Evolutionary conservation across 805 yeast genomes (phyloP), one percentile per base, ranked within the genome.

Genomic region (Trichomonascus vanleenenianus): DNA sequence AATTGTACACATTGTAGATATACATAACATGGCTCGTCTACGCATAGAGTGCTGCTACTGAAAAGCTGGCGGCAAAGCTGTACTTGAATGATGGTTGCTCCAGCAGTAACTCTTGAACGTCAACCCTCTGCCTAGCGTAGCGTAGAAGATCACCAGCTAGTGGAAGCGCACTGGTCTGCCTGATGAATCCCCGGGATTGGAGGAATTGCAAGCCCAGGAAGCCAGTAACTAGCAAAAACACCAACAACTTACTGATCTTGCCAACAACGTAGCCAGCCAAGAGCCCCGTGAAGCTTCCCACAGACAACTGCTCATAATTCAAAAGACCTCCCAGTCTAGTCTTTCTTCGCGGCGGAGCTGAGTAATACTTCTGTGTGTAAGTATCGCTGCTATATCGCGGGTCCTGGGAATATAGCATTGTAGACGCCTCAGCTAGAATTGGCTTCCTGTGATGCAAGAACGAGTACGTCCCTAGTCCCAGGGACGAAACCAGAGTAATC

Each of bases 221-320:
- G 32, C 69, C 56, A 1, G 78, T 66, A n/a, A 78, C 64, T 1
- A 78, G 58, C 35, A 76, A 54, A 25, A 74, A 66, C 35, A 78
- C 78, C 30, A 81, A 64, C 25, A 77, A 67, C 15, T 75, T 66
- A 47, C 78, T 71, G 47, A 81, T 64, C 55, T 79, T 79, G 15
- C 86, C 85, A n/a, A 74, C 70, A 30, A 80, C 63, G 18, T 76
- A 66, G 1, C 87, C 87, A 43, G 74, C 52, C 31, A 75, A 66
- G 46, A 80, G 64, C 0, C 87, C 86, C 6, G 77, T 66, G 56
- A 81, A 66, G 1, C 83, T 76, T 4, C 87, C 87, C 47, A 78
- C 62, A 12, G 84, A 72, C 55, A 81, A 64, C 55, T 81, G 83
- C 54, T 74, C 73, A 56, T 81, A 81, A 61, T 77, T 75, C 51